Evolutionary conservation across 345 rosid species (phyloP).

Genomic region (Clausena lansium): DNA sequence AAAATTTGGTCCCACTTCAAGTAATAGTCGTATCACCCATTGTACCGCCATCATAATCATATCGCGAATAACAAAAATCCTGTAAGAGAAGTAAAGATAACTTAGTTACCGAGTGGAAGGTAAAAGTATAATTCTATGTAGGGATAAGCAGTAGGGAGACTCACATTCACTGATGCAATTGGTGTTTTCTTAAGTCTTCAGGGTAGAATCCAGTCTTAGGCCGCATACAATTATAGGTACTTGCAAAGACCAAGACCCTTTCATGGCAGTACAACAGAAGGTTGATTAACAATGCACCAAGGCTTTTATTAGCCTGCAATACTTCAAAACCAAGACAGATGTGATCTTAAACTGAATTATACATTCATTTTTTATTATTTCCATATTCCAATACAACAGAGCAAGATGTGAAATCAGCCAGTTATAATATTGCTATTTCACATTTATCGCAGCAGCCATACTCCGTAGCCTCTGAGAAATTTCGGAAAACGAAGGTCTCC

Average conservation of each 20-base stretch:
- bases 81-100: constrained; percentile 11
- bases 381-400: constrained; percentile 16
- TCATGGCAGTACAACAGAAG: constrained; percentile 20
- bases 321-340: constrained; percentile 16
- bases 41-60: constrained; percentile 15
- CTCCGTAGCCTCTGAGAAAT: constrained; percentile 85
- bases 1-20: constrained; percentile 9
- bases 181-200: constrained; percentile 15
- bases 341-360: constrained; percentile 19
- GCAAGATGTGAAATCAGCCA: constrained; percentile 16
- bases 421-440: constrained; percentile 45
- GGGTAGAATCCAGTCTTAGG: constrained; percentile 5
- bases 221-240: constrained; percentile 8
- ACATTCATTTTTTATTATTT: constrained; percentile 14
- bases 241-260: constrained; percentile 12
- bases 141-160: neutral
- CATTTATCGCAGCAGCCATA: constrained; percentile 94
- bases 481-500: constrained; percentile 90
- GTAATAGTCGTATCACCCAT: constrained; percentile 14
- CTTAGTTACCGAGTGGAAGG: neutral
- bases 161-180: constrained; percentile 27
- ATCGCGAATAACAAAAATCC: constrained; percentile 21
- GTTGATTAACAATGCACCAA: constrained; percentile 17
- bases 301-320: constrained; percentile 34
- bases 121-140: neutral